These are phyloP conservation scores for Dunaliella salina DNA, from an alignment of 163 green algal species.

Conservation along the genomic window DNA sequence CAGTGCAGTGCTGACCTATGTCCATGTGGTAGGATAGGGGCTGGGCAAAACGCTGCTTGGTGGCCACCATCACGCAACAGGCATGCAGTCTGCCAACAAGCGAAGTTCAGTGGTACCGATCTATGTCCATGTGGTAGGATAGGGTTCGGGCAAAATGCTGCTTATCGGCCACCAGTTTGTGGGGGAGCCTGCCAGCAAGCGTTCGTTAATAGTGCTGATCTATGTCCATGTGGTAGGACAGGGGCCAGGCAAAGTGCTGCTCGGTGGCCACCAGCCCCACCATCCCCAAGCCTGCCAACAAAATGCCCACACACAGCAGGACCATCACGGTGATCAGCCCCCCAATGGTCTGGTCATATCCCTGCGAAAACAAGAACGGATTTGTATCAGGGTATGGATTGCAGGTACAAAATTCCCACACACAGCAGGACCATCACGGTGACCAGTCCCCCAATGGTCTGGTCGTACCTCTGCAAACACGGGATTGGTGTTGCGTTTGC, in stretches of 20 bases:
- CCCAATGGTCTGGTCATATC: neutral
- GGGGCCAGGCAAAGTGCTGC: neutral
- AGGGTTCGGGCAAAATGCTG: neutral
- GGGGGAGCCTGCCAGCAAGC: too few species aligned
- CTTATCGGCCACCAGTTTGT: neutral
- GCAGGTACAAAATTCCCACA: neutral
- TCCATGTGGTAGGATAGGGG: too few species aligned
- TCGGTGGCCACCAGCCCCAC: neutral
- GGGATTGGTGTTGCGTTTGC: too few species aligned
- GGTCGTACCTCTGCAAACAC: neutral
- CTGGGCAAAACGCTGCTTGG: too few species aligned
- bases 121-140: neutral
- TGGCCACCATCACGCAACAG: too few species aligned
- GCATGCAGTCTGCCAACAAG: too few species aligned
- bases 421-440: neutral
- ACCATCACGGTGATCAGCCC: neutral
- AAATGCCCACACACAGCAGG: neutral
- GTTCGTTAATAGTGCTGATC: neutral
- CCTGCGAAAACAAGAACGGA: neutral
- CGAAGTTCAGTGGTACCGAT: neutral
- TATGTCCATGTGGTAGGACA: neutral
- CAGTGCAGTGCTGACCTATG: too few species aligned
- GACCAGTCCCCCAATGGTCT: neutral
- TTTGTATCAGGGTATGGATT: too few species aligned
- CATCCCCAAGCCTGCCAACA: neutral